Evolutionary conservation across 768 basidiomycete species (phyloP).

Genomic region (Suillus clintonianus): DNA sequence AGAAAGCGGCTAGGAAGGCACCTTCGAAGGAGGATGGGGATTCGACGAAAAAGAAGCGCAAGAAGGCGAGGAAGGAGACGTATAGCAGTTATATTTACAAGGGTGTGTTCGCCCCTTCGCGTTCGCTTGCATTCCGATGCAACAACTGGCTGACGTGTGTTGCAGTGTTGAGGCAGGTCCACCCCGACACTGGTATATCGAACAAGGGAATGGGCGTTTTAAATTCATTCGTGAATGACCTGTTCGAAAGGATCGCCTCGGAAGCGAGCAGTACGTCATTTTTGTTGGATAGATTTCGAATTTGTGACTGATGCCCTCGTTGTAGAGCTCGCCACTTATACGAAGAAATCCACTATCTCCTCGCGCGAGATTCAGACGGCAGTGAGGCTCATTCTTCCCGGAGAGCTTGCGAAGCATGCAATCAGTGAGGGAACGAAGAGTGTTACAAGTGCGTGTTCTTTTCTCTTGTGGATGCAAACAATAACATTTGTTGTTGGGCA

Average conservation of each 20-base stretch:
- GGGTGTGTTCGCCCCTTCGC: conserved; percentile 30
- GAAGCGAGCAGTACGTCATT: conserved; percentile 49
- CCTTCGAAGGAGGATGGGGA: conserved; percentile 27
- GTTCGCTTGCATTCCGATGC: not conserved
- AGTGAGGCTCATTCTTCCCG: conserved; percentile 70
- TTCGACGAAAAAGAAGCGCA: conserved; percentile 53
- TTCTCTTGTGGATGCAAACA: not conserved
- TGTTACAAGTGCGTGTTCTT: conserved; percentile 43
- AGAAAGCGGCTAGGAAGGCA: conserved; percentile 36
- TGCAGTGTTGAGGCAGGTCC: conserved; percentile 69
- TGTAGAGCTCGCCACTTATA: conserved; percentile 63
- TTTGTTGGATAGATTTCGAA: not conserved
- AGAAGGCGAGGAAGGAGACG: conserved; percentile 59
- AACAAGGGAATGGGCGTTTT: conserved; percentile 63
- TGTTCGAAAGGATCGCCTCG: conserved; percentile 59
- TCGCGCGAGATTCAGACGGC: conserved; percentile 73
- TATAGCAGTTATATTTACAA: conserved; percentile 70
- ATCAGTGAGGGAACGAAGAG: conserved; percentile 75
- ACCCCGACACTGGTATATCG: conserved; percentile 75
- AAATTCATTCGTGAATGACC: conserved; percentile 65
- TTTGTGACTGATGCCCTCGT: not conserved
- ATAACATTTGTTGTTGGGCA: conserved; percentile 10
- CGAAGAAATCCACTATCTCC: conserved; percentile 74
- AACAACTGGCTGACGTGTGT: not conserved
- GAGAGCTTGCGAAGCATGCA: conserved; percentile 74